Evolutionary conservation across 352 stramenopile genomes (phyloP).

Genomic region (Pythium plurisporium): DNA sequence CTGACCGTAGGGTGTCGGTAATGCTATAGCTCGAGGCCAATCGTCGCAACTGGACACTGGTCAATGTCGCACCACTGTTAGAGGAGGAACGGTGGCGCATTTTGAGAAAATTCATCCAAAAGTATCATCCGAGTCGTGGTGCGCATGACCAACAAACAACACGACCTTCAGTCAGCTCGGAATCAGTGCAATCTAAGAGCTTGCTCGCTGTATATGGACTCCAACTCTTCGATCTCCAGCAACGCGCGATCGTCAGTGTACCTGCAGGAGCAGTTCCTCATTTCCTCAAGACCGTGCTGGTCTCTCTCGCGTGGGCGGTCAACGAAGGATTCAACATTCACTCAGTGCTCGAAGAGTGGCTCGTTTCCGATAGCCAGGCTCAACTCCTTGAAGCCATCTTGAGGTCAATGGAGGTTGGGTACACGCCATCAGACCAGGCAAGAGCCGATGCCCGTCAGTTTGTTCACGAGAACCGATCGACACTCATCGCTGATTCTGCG

Average conservation of each 20-base stretch:
- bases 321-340: slow-evolving; percentile 78
- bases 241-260: slow-evolving; percentile 63
- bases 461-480: slow-evolving; percentile 39
- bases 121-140: slow-evolving; percentile 20
- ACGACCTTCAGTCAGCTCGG: background rate
- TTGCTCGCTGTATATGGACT: slow-evolving; percentile 22
- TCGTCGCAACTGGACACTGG: slow-evolving; percentile 67
- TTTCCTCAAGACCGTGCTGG: slow-evolving; percentile 69
- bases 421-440: slow-evolving; percentile 34
- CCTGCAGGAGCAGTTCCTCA: slow-evolving; percentile 43
- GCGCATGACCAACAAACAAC: background rate
- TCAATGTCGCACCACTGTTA: slow-evolving; percentile 48
- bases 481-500: background rate
- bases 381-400: slow-evolving; percentile 63
- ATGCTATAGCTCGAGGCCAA: slow-evolving; percentile 56
- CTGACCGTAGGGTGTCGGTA: background rate
- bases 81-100: slow-evolving; percentile 60
- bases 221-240: slow-evolving; percentile 75
- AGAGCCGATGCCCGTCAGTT: slow-evolving; percentile 62
- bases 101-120: slow-evolving; percentile 60
- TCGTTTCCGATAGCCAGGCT: slow-evolving; percentile 42
- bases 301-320: slow-evolving; percentile 51
- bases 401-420: slow-evolving; percentile 64
- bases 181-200: background rate
- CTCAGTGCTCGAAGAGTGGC: slow-evolving; percentile 56